A percentile compares a stretch with the other conserved stretches of the same genome.
Conservation (phyloP, 345 rosid species). For the Acer saccharum region DNA sequence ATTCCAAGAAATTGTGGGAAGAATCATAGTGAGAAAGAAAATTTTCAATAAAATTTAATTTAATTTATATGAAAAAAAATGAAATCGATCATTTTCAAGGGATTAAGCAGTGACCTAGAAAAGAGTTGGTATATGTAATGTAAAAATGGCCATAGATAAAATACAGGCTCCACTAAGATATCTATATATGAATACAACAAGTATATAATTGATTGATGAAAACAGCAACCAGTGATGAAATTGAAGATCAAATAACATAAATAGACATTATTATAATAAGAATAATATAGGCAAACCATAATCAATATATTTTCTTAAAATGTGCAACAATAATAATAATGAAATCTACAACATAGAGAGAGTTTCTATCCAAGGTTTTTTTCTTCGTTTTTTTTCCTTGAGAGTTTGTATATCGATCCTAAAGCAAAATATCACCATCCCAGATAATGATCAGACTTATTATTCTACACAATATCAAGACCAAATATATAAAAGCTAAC, state of each 20-base stretch:
- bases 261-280: background rate
- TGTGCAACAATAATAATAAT: slow-evolving; percentile 7
- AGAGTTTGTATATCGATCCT: slow-evolving; percentile 12
- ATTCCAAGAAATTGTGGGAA: background rate
- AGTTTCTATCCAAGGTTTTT: slow-evolving; percentile 18
- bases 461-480: slow-evolving; percentile 28
- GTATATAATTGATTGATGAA: background rate
- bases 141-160: background rate
- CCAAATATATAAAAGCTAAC: slow-evolving; percentile 8
- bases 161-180: background rate
- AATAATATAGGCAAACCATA: slow-evolving; percentile 9
- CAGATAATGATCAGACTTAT: slow-evolving; percentile 19
- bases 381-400: too few species aligned
- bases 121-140: background rate
- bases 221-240: background rate
- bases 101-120: background rate
- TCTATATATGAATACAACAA: background rate
- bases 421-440: slow-evolving; percentile 22
- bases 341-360: slow-evolving; percentile 17
- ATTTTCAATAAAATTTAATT: background rate
- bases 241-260: background rate
- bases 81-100: too few species aligned
- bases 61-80: too few species aligned
- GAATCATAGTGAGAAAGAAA: background rate
- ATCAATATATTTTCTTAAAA: slow-evolving; percentile 22